Evolutionary conservation across 768 basidiomycete genomes (phyloP), one percentile per base, ranked within the genome.

Genomic region (Russula abietina): DNA sequence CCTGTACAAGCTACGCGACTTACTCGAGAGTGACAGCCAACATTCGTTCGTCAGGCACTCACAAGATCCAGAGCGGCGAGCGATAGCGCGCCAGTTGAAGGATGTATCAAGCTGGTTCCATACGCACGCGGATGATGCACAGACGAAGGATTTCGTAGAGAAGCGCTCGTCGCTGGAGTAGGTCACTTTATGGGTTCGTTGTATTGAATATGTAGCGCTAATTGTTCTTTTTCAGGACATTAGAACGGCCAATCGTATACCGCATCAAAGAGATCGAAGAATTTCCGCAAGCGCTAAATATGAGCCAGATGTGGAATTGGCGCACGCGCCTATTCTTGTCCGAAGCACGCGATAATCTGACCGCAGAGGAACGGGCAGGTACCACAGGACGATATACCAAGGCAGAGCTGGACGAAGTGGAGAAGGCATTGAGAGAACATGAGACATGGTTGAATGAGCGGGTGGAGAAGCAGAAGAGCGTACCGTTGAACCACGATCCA

Each of bases 251-350:
- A 5, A 85, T 97, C 65, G 81, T 92, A 53, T 83, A 87, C 71
- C 90, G 97, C 14, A 93, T 94, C 77, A 83, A 85, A 72, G 97
- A 99, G 75, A 88, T 90, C 51, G 84, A 89, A 66, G 85, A 85
- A 32, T 93, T 97, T 75, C 89, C 91, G 3, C 81, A 84, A 65
- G 85, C 87, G 1, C 79, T 98, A 59, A 89, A 93, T 70, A 87
- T 81, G 75, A 86, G 83, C 61, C 89, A 91, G 72, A 88, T 85
- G 83, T 88, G 85, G 89, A 93, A 85, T 75, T 99, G 84, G 90
- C 87, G 81, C 74, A 89, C 84, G 62, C 86, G 80, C 17, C 73
- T 90, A n/a, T 99, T 98, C 87, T 80, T 97, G 32, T 75, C 79
- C 0, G 89, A 93, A 57, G 94, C 95, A 26, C 79, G 79, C 7